Percentiles rank a stretch among this genome's conserved stretches.
phyloP scores from a whole-genome alignment of 2,329 filamentous ascomycete species.

The Dactylonectria estremocensis region DNA sequence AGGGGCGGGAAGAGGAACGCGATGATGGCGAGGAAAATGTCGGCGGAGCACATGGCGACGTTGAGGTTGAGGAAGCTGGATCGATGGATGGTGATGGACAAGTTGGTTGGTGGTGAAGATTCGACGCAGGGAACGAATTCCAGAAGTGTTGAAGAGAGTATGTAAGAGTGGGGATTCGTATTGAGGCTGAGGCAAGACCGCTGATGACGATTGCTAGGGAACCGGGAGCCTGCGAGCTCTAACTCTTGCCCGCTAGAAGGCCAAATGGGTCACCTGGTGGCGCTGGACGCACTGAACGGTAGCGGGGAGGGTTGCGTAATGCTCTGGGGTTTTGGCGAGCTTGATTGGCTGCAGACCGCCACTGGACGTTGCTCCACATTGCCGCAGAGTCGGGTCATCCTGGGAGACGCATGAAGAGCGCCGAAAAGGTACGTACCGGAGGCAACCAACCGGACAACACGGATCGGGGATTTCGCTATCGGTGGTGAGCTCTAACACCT shows the following conservation, averaged over 20 bases:
- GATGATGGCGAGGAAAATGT: constrained; percentile 75
- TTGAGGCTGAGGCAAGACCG: constrained; percentile 35
- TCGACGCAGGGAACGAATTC: constrained; percentile 24
- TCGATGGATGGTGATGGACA: neutral
- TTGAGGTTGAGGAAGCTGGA: neutral
- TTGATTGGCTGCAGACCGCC: constrained; percentile 10
- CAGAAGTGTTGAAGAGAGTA: constrained; percentile 23
- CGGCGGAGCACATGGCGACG: constrained; percentile 68
- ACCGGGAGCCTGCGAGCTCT: constrained; percentile 7
- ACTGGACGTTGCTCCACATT: constrained; percentile 22
- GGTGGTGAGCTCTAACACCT: neutral
- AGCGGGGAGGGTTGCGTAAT: constrained; percentile 31
- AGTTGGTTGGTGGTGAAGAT: constrained; percentile 16
- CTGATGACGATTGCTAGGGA: constrained; percentile 41
- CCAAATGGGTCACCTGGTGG: constrained; percentile 20
- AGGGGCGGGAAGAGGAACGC: constrained; percentile 77
- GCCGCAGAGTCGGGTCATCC: constrained; percentile 38
- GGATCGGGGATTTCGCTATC: neutral
- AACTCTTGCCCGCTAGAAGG: neutral
- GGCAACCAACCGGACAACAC: constrained; percentile 18
- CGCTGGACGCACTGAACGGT: neutral
- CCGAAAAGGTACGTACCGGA: constrained; percentile 24
- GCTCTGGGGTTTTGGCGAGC: neutral
- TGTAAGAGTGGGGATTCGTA: constrained; percentile 27
- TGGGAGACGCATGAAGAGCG: neutral